Conservation (phyloP, 495 filamentous ascomycete species). For the Penicillium arizonense region DNA sequence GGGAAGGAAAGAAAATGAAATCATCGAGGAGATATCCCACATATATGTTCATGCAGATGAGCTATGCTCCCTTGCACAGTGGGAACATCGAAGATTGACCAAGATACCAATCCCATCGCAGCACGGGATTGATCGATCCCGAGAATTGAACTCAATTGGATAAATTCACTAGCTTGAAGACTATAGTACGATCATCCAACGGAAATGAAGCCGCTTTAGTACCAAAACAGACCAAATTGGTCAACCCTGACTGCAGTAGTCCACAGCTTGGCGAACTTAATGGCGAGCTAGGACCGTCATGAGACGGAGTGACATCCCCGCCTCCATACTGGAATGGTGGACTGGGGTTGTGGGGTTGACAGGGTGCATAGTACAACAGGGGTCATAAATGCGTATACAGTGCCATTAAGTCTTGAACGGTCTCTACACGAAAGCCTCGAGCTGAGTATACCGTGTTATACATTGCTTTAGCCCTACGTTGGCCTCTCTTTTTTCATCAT, state of each 20-base stretch:
- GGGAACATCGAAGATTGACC: background rate
- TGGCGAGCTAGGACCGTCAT: conserved; percentile 11
- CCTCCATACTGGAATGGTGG: background rate
- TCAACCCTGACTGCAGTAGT: conserved; percentile 6
- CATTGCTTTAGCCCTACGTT: too few species aligned
- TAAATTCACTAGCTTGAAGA: background rate
- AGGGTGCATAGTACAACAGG: too few species aligned
- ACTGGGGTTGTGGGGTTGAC: background rate
- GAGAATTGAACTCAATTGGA: background rate
- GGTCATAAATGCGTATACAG: too few species aligned
- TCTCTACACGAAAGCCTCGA: too few species aligned
- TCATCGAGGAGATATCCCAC: background rate
- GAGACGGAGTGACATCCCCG: conserved; percentile 21
- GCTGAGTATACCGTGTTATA: too few species aligned
- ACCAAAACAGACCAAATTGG: background rate
- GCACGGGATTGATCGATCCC: background rate
- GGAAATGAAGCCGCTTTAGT: conserved; percentile 9
- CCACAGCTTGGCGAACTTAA: background rate
- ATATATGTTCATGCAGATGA: background rate
- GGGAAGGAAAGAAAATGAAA: background rate
- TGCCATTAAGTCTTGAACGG: too few species aligned
- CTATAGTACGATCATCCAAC: background rate
- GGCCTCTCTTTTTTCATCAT: too few species aligned
- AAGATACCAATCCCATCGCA: background rate
- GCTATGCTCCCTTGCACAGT: background rate